Conservation (phyloP, 1,284 basidiomycete genomes). For the Trametes versicolor region DNA sequence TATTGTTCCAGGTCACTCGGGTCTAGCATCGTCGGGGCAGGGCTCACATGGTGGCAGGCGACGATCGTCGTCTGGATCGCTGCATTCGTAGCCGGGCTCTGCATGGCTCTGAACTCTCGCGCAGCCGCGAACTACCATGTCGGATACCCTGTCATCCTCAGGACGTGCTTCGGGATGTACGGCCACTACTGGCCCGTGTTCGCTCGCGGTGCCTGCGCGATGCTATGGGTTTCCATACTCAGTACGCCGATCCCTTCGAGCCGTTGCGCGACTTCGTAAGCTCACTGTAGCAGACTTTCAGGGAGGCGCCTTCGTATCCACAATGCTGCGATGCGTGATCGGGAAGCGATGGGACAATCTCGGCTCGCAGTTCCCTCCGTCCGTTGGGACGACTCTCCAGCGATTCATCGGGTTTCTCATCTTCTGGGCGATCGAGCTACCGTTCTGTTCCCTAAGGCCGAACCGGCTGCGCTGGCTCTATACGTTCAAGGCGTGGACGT, state of each 20-base stretch:
- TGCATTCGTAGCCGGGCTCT: conserved; percentile 37
- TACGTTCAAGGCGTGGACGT: conserved; percentile 51
- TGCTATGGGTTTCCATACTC: conserved; percentile 53
- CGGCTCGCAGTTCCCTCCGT: conserved; percentile 49
- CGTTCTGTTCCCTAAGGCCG: conserved; percentile 57
- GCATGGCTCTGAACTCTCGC: conserved; percentile 48
- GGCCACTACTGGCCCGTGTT: conserved; percentile 53
- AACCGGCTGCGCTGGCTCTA: conserved; percentile 56
- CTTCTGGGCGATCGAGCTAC: conserved; percentile 54
- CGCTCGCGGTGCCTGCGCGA: conserved; percentile 53
- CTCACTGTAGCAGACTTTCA: conserved; percentile 41
- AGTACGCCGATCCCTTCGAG: conserved; percentile 19
- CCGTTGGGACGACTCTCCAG: conserved; percentile 49
- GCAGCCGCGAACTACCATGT: conserved; percentile 55
- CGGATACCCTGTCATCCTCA: conserved; percentile 56
- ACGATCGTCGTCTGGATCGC: conserved; percentile 45
- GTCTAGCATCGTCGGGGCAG: conserved; percentile 42
- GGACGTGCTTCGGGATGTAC: conserved; percentile 57
- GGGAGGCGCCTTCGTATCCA: conserved; percentile 38
- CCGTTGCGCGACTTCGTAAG: too few species aligned
- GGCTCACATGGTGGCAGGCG: conserved; percentile 46
- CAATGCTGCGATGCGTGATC: conserved; percentile 52
- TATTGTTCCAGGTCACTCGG: conserved; percentile 35
- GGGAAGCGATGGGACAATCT: conserved; percentile 53
- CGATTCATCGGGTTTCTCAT: conserved; percentile 38